Evolutionary conservation across 176 grass and related monocot genomes (phyloP).

Genomic region (Miscanthus lutarioriparius): DNA sequence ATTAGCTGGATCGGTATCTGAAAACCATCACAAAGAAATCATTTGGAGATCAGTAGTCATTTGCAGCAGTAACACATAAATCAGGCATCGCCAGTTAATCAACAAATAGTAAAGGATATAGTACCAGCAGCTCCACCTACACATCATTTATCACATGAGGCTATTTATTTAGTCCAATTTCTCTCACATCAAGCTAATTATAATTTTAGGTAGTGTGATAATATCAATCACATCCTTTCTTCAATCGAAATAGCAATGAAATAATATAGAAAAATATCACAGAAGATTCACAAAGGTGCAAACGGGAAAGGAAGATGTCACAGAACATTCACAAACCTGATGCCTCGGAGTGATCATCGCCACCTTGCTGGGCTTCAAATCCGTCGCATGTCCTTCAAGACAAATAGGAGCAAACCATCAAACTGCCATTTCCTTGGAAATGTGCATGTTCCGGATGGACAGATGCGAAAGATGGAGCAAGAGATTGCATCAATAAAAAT

Average conservation of each 20-base stretch:
- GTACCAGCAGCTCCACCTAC: background rate
- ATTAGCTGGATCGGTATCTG: constrained; percentile 27
- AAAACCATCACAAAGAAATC: background rate
- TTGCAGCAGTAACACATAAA: background rate
- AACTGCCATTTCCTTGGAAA: background rate
- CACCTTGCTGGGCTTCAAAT: constrained; percentile 12
- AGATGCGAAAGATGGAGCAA: background rate
- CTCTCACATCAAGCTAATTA: too few relatives aligned
- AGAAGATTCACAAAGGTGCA: too few relatives aligned
- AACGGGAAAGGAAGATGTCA: too few relatives aligned
- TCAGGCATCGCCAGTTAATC: background rate
- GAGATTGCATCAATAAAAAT: background rate
- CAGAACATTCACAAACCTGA: constrained; percentile 34
- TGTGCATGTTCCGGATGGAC: background rate
- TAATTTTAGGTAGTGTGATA: too few relatives aligned
- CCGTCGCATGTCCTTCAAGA: constrained; percentile 30
- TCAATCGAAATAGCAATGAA: too few relatives aligned
- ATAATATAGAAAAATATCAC: background rate
- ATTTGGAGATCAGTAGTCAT: background rate
- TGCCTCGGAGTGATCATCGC: constrained; percentile 26
- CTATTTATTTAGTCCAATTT: background rate
- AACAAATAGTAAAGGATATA: background rate
- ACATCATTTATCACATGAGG: background rate
- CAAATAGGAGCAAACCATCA: background rate
- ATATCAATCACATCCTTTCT: too few relatives aligned